Base-by-base conservation (phyloP, 1,284 basidiomycete genomes). In the Limonomyces culmigenus region DNA sequence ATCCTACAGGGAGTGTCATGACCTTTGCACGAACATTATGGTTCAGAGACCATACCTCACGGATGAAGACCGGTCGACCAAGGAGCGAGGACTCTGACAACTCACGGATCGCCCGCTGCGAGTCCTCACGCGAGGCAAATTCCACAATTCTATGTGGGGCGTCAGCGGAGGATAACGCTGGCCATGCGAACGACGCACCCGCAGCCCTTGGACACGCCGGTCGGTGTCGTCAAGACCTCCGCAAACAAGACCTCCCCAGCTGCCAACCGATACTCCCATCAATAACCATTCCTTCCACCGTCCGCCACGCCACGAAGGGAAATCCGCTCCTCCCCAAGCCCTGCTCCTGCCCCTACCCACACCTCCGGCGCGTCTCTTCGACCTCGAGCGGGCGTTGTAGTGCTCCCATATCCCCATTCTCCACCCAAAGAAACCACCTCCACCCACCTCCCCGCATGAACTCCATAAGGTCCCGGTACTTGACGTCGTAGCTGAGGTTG, bases 391-490 rank as follows among this genome's bases (percentile, higher is more conserved):
- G n/a, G n/a, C n/a, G n/a, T n/a, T n/a, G n/a, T n/a, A n/a, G n/a
- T n/a, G n/a, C n/a, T n/a, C n/a, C n/a, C n/a, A n/a, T n/a, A n/a
- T n/a, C n/a, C 23, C n/a, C n/a, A 27, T 27, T 8, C 23, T n/a
- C n/a, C 23, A 8, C 23, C 23, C 23, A 27, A 8, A 8, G n/a
- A 8, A 27, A 27, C 8, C 23, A 27, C 23, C 23, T 27, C 74
- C 62, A 92, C 89, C 78, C 85, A 95, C 91, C 89, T 89, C 86
- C 85, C 76, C 81, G 72, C 87, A 93, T 92, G 56, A 92, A 93
- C 76, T 91, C 84, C 72, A 91, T 88, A 62, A 97, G 70, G 65
- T 95, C 89, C 61, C 85, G 77, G 65, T 92, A 95, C 63, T 84
- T 92, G 74, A 91, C 86, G 58, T 92, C 86, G 69, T 95, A 97